Percentiles rank a stretch among this genome's conserved stretches.
These are phyloP conservation scores for Lactarius evosmus DNA, from an alignment of 768 basidiomycete genomes.

Conservation along the genomic window DNA sequence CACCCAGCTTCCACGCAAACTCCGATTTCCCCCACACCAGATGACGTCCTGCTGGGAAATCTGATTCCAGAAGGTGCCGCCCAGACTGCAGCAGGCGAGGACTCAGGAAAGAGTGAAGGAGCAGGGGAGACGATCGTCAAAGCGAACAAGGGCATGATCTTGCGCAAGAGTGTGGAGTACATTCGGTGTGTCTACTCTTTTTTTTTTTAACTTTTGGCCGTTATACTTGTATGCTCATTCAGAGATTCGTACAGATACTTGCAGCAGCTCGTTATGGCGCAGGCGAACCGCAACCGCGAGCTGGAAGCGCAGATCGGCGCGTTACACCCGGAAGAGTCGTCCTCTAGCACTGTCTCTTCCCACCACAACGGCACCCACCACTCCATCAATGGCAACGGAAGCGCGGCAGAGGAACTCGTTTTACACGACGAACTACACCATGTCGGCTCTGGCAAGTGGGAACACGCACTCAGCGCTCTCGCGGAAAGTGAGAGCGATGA, in stretches of 20 bases:
- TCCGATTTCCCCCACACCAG: slow-evolving; percentile 28
- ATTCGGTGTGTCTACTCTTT: slow-evolving; percentile 36
- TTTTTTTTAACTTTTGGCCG: slow-evolving; percentile 1
- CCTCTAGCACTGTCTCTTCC: not conserved
- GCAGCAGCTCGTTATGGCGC: slow-evolving; percentile 79
- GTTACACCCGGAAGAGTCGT: slow-evolving; percentile 9
- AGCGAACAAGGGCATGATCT: slow-evolving; percentile 93
- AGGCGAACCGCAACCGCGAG: slow-evolving; percentile 74
- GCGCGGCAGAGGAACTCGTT: slow-evolving; percentile 14
- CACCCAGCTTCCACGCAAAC: slow-evolving; percentile 19
- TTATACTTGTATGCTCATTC: not conserved
- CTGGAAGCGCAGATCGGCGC: slow-evolving; percentile 62
- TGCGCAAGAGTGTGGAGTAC: slow-evolving; percentile 61
- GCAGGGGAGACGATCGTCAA: slow-evolving; percentile 57
- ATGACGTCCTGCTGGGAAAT: slow-evolving; percentile 27
- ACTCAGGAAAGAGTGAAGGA: slow-evolving; percentile 33
- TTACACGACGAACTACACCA: slow-evolving; percentile 22
- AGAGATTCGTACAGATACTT: slow-evolving; percentile 51
- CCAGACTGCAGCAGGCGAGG: slow-evolving; percentile 20
- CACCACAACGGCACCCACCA: slow-evolving; percentile 11
- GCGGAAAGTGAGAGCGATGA: slow-evolving; percentile 27
- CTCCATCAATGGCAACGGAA: slow-evolving; percentile 14
- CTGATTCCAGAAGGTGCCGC: slow-evolving; percentile 21
- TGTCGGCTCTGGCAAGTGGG: slow-evolving; percentile 23
- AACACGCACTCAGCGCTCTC: slow-evolving; percentile 12